Evolutionary conservation across 2,329 filamentous ascomycete species (phyloP).

Genomic region (Fusarium musae): DNA sequence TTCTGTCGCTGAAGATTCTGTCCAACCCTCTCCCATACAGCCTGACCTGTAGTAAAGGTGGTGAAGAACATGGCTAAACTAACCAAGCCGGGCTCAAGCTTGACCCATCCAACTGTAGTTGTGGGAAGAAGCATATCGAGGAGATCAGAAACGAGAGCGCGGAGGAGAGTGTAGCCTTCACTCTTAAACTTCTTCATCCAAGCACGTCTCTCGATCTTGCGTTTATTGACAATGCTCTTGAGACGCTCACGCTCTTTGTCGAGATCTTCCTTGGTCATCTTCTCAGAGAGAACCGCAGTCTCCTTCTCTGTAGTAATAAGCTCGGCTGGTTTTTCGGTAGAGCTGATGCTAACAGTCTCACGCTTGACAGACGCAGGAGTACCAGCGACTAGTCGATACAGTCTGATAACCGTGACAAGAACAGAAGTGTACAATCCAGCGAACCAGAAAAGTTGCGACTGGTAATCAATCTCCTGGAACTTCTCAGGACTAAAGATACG

Average conservation of each 20-base stretch:
- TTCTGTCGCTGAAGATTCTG: conserved; percentile 37
- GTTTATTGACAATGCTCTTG: conserved; percentile 47
- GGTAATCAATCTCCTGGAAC: conserved; percentile 60
- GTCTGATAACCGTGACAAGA: conserved; percentile 54
- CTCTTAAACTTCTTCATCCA: conserved; percentile 46
- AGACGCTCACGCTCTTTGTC: conserved; percentile 52
- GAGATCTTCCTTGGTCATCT: conserved; percentile 35
- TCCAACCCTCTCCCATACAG: conserved; percentile 68
- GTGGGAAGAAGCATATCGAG: conserved; percentile 73
- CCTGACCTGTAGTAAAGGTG: conserved; percentile 68
- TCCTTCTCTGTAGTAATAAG: conserved; percentile 31
- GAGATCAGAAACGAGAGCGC: conserved; percentile 64
- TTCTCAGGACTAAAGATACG: conserved; percentile 63
- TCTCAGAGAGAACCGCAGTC: conserved; percentile 29
- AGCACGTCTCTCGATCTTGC: conserved; percentile 48
- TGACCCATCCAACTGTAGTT: conserved; percentile 69
- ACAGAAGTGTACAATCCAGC: conserved; percentile 67
- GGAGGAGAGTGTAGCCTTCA: conserved; percentile 52
- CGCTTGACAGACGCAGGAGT: conserved; percentile 50
- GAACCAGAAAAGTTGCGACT: conserved; percentile 78
- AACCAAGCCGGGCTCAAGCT: conserved; percentile 61
- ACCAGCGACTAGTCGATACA: conserved; percentile 52
- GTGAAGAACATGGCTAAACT: conserved; percentile 69
- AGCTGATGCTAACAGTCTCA: conserved; percentile 45
- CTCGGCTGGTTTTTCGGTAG: conserved; percentile 36